These are phyloP conservation scores for Ramichloridium luteum DNA, from an alignment of 2,329 filamentous ascomycete genomes.

Conservation along the genomic window DNA sequence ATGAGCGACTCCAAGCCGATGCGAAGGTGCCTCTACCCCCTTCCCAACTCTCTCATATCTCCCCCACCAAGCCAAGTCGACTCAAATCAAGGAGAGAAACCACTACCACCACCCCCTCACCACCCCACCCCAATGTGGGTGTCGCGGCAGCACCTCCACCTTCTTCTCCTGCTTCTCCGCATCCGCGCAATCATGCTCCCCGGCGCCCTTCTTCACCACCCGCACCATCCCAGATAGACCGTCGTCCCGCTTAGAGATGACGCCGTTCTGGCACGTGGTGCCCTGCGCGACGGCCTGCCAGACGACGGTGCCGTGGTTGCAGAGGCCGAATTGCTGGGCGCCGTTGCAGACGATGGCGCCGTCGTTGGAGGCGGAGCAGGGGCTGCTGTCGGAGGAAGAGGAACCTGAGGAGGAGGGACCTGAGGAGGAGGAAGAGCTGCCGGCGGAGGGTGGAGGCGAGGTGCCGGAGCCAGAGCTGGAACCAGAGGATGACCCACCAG, in stretches of 20 bases:
- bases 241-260: conserved; percentile 13
- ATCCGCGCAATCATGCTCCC: too few species aligned
- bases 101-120: too few species aligned
- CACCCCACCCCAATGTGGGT: not conserved
- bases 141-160: too few species aligned
- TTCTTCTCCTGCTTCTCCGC: too few species aligned
- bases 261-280: conserved; percentile 33
- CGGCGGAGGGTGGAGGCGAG: conserved; percentile 3
- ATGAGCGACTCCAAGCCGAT: too few species aligned
- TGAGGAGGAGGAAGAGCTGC: conserved; percentile 6
- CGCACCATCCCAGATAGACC: not conserved
- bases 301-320: conserved; percentile 30
- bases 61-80: too few species aligned
- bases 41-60: too few species aligned
- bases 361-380: conserved; percentile 8
- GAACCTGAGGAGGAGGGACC: conserved; percentile 4
- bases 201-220: not conserved
- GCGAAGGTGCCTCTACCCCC: too few species aligned
- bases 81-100: too few species aligned
- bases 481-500: not conserved
- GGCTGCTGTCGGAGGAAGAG: not conserved
- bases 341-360: conserved; percentile 31
- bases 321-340: conserved; percentile 29
- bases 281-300: conserved; percentile 33
- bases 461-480: not conserved